A percentile compares a stretch with the other conserved stretches of the same genome.
These are phyloP conservation scores for Nothophaeocryptopus gaeumannii DNA, from an alignment of 2,329 filamentous ascomycete genomes.

Conservation along the genomic window DNA sequence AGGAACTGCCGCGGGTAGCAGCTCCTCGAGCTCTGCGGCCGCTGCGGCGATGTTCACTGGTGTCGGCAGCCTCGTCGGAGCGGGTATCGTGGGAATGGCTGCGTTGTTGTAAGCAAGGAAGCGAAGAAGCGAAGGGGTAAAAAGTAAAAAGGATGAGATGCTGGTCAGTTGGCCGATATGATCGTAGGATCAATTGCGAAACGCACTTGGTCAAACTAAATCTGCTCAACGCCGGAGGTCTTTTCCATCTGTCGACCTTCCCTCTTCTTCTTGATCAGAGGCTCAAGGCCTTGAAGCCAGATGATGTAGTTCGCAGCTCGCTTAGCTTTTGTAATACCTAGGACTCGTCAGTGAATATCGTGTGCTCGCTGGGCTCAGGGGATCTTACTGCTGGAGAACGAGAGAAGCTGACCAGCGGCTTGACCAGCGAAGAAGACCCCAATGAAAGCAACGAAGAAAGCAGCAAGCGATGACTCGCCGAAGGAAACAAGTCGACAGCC, in stretches of 20 bases:
- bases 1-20: constrained; percentile 3
- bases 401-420: constrained; percentile 63
- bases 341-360: too few species aligned
- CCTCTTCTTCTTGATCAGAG: constrained; percentile 36
- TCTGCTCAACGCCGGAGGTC: constrained; percentile 14
- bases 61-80: constrained; percentile 13
- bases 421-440: constrained; percentile 64
- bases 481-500: constrained; percentile 29
- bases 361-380: too few species aligned
- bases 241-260: neutral
- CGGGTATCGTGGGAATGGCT: constrained; percentile 11
- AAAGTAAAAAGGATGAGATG: too few species aligned
- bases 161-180: too few species aligned
- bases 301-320: constrained; percentile 43
- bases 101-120: constrained; percentile 7
- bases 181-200: too few species aligned
- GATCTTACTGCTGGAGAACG: constrained; percentile 46
- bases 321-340: constrained; percentile 33
- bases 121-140: too few species aligned
- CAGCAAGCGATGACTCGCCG: constrained; percentile 33
- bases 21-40: neutral
- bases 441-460: constrained; percentile 61
- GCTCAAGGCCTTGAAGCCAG: constrained; percentile 38
- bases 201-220: constrained; percentile 23
- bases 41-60: constrained; percentile 15